Evolutionary conservation across 352 stramenopile genomes (phyloP), one percentile per base, ranked within the genome.

Genomic region (Pythium insidiosum): DNA sequence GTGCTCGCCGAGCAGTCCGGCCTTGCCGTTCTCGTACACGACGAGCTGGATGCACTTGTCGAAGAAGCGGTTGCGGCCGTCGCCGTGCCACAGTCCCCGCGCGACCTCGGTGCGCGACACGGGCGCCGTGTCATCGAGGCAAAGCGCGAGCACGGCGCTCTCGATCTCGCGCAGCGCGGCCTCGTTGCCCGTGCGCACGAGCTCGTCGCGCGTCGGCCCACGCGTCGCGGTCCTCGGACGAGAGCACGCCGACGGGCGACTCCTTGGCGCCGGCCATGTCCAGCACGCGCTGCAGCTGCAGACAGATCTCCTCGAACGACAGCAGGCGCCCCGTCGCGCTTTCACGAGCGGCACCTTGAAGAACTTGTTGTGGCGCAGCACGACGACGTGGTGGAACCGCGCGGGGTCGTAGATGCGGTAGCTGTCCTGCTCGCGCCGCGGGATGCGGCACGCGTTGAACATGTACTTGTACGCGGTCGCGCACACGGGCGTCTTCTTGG

Each of bases 41-140:
- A 97, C 73, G n/a, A 98, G 47, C 67, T 98, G 90, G 49, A 98
- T 81, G 38, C 85, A 95, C 70, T 99, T 99, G 67, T 98, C 95
- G 56, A 96, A 98, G 66, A 94, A 98, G 36, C 94, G 88, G 75
- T 98, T 98, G 53, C 77, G 67, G 37, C 91, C 91, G 47, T 85
- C 82, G 56, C 83, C 79, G 45, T 90, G 78, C 69, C 82, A 92
- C 11, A 92, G 53, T 13, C 53, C 77, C 18, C 62, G 61, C 3
- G 74, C 70, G n/a, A 85, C 63, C 33, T 88, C 73, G 0, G 68
- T 76, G 38, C 75, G 68, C 16, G 68, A 78, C 50, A 81, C 62
- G 4, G 80, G 80, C 22, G 68, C 48, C 38, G 66, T 45, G 35
- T 82, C 73, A 37, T 92, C 78, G 33, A 92, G 51, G 50, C 80